A percentile compares a stretch with the other conserved stretches of the same genome.
Conservation (phyloP, 2,329 filamentous ascomycete species). For the Trichophyton simii region DNA sequence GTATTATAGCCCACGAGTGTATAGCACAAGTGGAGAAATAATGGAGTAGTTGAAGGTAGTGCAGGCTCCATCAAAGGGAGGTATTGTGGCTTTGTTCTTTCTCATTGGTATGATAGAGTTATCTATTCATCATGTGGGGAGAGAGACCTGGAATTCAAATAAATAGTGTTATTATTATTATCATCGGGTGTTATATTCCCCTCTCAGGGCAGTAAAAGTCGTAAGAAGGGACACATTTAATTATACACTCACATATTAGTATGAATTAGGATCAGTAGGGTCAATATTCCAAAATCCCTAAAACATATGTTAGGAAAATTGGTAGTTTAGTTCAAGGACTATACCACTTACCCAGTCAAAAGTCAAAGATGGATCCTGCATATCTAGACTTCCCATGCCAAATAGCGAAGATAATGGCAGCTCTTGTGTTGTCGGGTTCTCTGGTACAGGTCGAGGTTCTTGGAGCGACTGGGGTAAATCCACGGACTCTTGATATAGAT, state of each 20-base stretch:
- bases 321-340: neutral
- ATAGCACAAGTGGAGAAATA: neutral
- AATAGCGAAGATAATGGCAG: neutral
- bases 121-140: neutral
- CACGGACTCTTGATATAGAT: neutral
- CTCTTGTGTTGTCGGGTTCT: neutral
- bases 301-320: neutral
- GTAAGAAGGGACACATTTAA: neutral
- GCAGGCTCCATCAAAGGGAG: neutral
- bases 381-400: neutral
- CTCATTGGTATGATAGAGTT: neutral
- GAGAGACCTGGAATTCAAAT: neutral
- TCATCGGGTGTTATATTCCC: too few species aligned
- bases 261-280: neutral
- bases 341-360: neutral
- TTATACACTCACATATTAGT: neutral
- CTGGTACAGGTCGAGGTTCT: neutral
- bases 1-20: neutral
- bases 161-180: too few species aligned
- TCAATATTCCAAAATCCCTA: neutral
- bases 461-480: neutral
- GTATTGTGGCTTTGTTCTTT: neutral
- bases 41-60: neutral
- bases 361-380: neutral
- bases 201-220: too few species aligned